Evolutionary conservation across 2,329 filamentous ascomycete species (phyloP).

Genomic region (Aspergillus sp.): DNA sequence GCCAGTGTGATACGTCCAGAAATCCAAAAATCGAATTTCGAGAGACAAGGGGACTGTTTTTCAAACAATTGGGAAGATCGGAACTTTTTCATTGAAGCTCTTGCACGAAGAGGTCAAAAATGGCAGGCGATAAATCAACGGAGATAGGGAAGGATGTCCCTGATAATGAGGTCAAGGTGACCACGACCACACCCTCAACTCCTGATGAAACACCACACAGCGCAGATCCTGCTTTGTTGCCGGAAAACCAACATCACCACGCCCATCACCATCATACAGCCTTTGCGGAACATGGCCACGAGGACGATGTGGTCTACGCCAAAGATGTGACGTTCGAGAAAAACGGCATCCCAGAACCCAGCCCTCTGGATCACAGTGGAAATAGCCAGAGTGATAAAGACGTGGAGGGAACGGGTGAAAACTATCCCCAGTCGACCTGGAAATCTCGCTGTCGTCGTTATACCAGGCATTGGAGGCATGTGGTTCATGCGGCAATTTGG

Average conservation of each 20-base stretch:
- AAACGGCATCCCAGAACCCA: slow-evolving; percentile 27
- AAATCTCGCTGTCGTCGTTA: slow-evolving; percentile 13
- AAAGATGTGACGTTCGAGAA: slow-evolving; percentile 38
- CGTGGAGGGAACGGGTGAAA: slow-evolving; percentile 39
- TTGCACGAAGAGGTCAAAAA: no score
- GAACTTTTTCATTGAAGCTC: no score
- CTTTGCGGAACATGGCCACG: slow-evolving; percentile 29
- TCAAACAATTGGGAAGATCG: no score
- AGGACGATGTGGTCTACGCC: slow-evolving; percentile 47
- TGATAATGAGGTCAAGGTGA: no score
- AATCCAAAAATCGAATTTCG: no score
- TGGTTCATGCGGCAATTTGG: slow-evolving; percentile 46
- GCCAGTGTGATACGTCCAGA: no score
- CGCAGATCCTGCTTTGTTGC: slow-evolving; percentile 32
- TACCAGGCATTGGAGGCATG: slow-evolving; percentile 23
- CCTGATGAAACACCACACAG: no score
- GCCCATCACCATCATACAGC: slow-evolving; percentile 30
- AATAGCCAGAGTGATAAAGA: slow-evolving; percentile 23
- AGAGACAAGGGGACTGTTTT: no score
- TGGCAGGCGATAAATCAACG: no score
- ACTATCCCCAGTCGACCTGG: slow-evolving; percentile 20
- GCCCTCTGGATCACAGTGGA: slow-evolving; percentile 37
- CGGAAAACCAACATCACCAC: slow-evolving; percentile 35
- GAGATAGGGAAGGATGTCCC: no score
- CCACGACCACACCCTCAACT: no score